Conservation (phyloP, 305 asterid genomes). For the Caryopteris hybrid region DNA sequence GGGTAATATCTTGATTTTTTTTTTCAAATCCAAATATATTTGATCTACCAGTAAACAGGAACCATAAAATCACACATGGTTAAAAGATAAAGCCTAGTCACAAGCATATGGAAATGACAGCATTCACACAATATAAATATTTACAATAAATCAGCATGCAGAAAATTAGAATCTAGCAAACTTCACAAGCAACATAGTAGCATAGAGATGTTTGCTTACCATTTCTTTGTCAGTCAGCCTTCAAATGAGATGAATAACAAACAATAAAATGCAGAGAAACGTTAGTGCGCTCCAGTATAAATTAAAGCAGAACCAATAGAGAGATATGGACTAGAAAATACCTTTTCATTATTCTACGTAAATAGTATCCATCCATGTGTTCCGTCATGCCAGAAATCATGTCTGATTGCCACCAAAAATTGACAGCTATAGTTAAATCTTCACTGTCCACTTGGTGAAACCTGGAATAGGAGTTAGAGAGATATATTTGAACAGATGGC, state of each 20-base stretch:
- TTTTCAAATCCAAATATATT: not conserved
- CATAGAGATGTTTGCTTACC: conserved; percentile 42
- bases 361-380: conserved; percentile 96
- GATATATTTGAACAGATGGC: conserved; percentile 2
- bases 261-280: conserved; percentile 22
- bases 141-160: conserved; percentile 1
- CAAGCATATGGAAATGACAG: conserved; percentile 11
- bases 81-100: not conserved
- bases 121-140: not conserved
- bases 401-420: conserved; percentile 93
- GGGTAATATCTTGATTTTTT: not conserved
- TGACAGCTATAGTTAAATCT: conserved; percentile 76
- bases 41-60: conserved; percentile 5
- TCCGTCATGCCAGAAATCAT: conserved; percentile 68
- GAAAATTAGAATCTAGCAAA: conserved; percentile 3
- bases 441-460: conserved; percentile 98
- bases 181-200: conserved; percentile 19
- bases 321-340: conserved; percentile 19
- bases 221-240: conserved; percentile 86
- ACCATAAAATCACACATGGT: not conserved
- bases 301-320: conserved; percentile 13
- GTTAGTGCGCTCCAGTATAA: conserved; percentile 27
- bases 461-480: conserved; percentile 43
- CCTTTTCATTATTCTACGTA: conserved; percentile 86
- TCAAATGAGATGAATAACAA: conserved; percentile 26